These are phyloP conservation scores for Macadamia integrifolia DNA, from an alignment of 164 flowering plant species.

Conservation along the genomic window DNA sequence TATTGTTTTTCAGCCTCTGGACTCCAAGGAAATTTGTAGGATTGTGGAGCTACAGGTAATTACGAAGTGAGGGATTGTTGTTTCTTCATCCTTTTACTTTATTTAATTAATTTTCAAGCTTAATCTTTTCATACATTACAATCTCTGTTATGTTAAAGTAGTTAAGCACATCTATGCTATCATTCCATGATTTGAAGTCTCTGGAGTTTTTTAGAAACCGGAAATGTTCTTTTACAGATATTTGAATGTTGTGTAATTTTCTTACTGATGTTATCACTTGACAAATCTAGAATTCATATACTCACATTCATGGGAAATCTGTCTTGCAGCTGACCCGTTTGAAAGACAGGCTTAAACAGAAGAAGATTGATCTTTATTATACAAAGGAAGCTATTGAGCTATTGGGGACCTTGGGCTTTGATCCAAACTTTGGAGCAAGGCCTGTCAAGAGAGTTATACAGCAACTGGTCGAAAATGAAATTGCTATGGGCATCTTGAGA, in stretches of 20 bases:
- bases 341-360: conserved; percentile 72
- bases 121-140: too few relatives aligned
- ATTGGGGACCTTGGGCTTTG: conserved; percentile 63
- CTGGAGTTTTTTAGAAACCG: too few relatives aligned
- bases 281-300: neutral
- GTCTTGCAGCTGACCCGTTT: conserved; percentile 61
- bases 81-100: too few relatives aligned
- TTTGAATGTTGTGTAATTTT: too few relatives aligned
- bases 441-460: conserved; percentile 95
- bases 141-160: too few relatives aligned
- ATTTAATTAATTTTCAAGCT: too few relatives aligned
- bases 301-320: neutral
- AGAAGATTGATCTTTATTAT: conserved; percentile 73
- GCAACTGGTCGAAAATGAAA: conserved; percentile 81
- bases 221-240: too few relatives aligned
- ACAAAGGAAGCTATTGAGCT: conserved; percentile 62
- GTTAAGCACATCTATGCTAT: too few relatives aligned
- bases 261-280: too few relatives aligned
- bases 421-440: conserved; percentile 90
- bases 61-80: neutral
- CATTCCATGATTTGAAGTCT: too few relatives aligned
- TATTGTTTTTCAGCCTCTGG: conserved; percentile 92
- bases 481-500: conserved; percentile 59
- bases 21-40: conserved; percentile 56
- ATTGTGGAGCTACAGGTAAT: conserved; percentile 89